Conservation (phyloP, 2,329 filamentous ascomycete genomes). For the Penicillium sp. region DNA sequence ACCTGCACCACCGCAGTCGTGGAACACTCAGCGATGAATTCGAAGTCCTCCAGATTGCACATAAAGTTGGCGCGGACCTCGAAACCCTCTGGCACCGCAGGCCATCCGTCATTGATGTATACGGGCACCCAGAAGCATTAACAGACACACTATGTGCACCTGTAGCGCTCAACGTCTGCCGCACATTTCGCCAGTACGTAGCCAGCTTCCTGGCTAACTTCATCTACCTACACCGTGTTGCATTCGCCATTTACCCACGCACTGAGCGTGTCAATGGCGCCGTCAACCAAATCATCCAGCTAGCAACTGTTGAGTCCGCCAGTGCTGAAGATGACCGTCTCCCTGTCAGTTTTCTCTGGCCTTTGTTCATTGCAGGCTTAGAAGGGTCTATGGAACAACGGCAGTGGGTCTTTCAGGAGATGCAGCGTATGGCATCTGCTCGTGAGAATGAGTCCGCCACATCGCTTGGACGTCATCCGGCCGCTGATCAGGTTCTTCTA, state of each 20-base stretch:
- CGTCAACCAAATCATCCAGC: slow-evolving; percentile 37
- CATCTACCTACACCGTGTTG: slow-evolving; percentile 38
- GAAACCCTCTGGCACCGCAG: slow-evolving; percentile 36
- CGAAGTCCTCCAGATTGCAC: slow-evolving; percentile 39
- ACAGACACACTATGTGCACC: slow-evolving; percentile 24
- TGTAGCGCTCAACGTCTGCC: slow-evolving; percentile 31
- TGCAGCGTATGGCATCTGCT: slow-evolving; percentile 32
- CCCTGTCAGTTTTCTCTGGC: slow-evolving; percentile 36
- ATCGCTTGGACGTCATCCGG: slow-evolving; percentile 28
- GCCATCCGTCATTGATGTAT: slow-evolving; percentile 34
- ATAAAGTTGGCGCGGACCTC: slow-evolving; percentile 37
- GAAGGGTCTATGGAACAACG: slow-evolving; percentile 34
- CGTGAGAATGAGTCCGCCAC: slow-evolving; percentile 8
- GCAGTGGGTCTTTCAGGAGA: slow-evolving; percentile 34
- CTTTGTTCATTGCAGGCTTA: slow-evolving; percentile 35
- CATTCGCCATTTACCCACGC: slow-evolving; percentile 39
- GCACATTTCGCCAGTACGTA: slow-evolving; percentile 35
- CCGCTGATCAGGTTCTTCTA: slow-evolving; percentile 30
- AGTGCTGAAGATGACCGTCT: slow-evolving; percentile 16
- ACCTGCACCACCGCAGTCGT: slow-evolving; percentile 39
- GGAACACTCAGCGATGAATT: slow-evolving; percentile 40
- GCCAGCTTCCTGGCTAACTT: slow-evolving; percentile 38
- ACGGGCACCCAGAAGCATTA: slow-evolving; percentile 30
- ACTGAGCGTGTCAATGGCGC: slow-evolving; percentile 38
- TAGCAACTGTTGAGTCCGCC: slow-evolving; percentile 30